A percentile compares a stretch with the other conserved stretches of the same genome.
Evolutionary conservation across 495 filamentous ascomycete species (phyloP).

Genomic region (Barbatosphaeria neglecta): DNA sequence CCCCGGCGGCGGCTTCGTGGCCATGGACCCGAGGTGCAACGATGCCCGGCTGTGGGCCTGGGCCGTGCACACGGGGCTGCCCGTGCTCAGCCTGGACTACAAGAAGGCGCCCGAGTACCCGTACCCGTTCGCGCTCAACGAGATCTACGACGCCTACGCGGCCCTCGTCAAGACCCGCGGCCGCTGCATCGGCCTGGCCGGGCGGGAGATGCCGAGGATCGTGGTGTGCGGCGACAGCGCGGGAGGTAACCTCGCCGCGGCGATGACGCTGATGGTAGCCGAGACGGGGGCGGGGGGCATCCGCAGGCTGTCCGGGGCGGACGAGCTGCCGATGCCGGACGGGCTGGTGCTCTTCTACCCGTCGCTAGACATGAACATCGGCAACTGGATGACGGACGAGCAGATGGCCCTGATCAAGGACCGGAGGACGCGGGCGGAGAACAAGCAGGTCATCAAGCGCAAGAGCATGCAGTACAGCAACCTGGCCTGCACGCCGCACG

Average conservation of each 20-base stretch:
- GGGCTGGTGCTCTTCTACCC: slow-evolving; percentile 84
- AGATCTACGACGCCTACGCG: slow-evolving; percentile 91
- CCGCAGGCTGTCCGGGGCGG: slow-evolving; percentile 45
- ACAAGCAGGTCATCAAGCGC: slow-evolving; percentile 58
- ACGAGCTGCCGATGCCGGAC: slow-evolving; percentile 59
- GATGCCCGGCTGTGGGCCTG: slow-evolving; percentile 88
- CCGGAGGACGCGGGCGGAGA: slow-evolving; percentile 61
- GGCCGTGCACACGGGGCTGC: slow-evolving; percentile 74
- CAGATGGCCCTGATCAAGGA: slow-evolving; percentile 92
- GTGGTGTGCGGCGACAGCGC: slow-evolving; percentile 86
- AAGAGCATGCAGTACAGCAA: slow-evolving; percentile 58
- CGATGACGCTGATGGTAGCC: slow-evolving; percentile 75
- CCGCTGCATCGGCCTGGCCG: slow-evolving; percentile 73
- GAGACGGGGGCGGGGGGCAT: slow-evolving; percentile 51
- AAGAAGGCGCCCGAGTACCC: slow-evolving; percentile 89
- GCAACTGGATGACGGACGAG: slow-evolving; percentile 99
- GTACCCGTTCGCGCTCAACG: slow-evolving; percentile 90
- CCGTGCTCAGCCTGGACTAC: slow-evolving; percentile 85
- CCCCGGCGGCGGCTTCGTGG: slow-evolving; percentile 89
- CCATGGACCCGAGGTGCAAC: slow-evolving; percentile 82
- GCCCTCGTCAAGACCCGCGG: slow-evolving; percentile 66
- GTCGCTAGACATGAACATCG: slow-evolving; percentile 85
- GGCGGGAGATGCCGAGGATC: slow-evolving; percentile 56
- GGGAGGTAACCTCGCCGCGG: slow-evolving; percentile 79
- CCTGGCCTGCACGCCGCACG: slow-evolving; percentile 51